Evolutionary conservation across 148 eudicot species (phyloP), one percentile per base, ranked within the genome.

Genomic region (Nepenthes gracilis): DNA sequence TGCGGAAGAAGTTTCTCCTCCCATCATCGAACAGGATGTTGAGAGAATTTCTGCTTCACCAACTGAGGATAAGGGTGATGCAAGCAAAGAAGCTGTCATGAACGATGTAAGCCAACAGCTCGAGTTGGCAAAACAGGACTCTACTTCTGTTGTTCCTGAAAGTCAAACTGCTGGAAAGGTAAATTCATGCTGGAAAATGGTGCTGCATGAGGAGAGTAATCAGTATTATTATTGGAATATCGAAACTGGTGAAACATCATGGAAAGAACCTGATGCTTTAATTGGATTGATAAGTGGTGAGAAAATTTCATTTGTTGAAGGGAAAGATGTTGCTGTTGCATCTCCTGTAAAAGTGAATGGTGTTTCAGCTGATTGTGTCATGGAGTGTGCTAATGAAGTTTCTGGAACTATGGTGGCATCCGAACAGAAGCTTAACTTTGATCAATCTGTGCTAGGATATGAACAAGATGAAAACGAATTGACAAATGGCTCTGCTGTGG

Each of bases 201-300:
- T 93, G 62, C 56, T 88, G 64, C 96, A 93, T 77, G 95, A 93
- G 79, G 96, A 93, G 72, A 93, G 91, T 66, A 78, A 81, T 67
- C 84, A 71, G 45, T 82, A 88, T 72, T 93, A 93, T 65, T 93
- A 88, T 65, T 93, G 98, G 98, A 93, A 93, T 70, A 82, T 77
- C 43, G 67, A 54, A 51, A 82, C 96, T 32, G 98, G 98, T 49
- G 96, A 93, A 79, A 93, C 98, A 32, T 93, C 95, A 14, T 93
- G 98, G 98, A 91, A 76, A 23, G 75, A 84, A 50, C 98, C 98
- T 57, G 85, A 78, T 60, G 75, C 64, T 65, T 61, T 92, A 71
- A 72, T 70, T 60, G 84, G 65, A 69, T 50, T 61, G 57, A 58
- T 61, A 9, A 63, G 51, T 63, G 74, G 60, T 47, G 70, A 58